Conservation (phyloP, 2,329 filamentous ascomycete genomes). For the Metarhizium album region DNA sequence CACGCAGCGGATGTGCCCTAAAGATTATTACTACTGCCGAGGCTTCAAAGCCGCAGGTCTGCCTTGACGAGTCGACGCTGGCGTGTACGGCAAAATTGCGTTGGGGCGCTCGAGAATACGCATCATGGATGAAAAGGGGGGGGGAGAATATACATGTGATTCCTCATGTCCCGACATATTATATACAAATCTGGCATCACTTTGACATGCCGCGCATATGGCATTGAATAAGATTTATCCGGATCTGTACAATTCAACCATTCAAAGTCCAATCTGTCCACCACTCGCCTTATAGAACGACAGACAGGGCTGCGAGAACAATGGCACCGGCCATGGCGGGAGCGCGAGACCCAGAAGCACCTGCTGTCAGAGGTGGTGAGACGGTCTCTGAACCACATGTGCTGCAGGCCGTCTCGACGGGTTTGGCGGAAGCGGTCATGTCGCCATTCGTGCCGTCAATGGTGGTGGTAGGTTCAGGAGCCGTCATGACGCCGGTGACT, state of each 20-base stretch:
- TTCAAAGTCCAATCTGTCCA: background rate
- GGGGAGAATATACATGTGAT: background rate
- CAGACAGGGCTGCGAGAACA: constrained; percentile 11
- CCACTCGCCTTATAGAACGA: constrained; percentile 10
- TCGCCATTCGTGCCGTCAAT: background rate
- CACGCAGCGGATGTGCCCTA: too few relatives aligned
- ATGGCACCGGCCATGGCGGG: constrained; percentile 8
- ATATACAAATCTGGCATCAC: background rate
- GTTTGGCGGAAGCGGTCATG: constrained; percentile 5
- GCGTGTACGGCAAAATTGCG: too few relatives aligned
- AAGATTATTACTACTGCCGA: too few relatives aligned
- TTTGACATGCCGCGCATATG: background rate
- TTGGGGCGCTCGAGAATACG: too few relatives aligned
- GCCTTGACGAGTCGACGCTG: too few relatives aligned
- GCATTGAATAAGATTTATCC: background rate
- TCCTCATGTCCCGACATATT: background rate
- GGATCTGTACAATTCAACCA: background rate
- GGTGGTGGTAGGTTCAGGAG: background rate
- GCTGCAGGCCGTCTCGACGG: constrained; percentile 6
- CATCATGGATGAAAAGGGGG: too few relatives aligned
- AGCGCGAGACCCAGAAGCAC: constrained; percentile 11
- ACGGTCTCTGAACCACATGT: constrained; percentile 6
- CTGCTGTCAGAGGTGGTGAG: constrained; percentile 10
- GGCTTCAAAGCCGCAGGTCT: too few relatives aligned
- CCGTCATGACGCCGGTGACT: background rate